A percentile compares a stretch with the other conserved stretches of the same genome.
Evolutionary conservation across 495 filamentous ascomycete species (phyloP).

Genomic region (Polyplosphaeria fusca): DNA sequence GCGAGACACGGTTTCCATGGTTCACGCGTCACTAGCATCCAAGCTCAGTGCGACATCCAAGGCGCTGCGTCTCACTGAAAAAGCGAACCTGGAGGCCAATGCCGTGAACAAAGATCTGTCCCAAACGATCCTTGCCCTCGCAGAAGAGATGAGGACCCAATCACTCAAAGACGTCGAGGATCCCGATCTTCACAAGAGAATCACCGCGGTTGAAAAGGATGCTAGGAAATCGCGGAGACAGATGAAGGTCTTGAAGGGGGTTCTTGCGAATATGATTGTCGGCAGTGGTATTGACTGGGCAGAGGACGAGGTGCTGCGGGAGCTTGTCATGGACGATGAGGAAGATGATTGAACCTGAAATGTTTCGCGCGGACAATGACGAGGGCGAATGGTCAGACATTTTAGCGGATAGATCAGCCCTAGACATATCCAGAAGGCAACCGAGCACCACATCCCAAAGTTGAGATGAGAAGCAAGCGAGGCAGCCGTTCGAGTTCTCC

Average conservation of each 20-base stretch:
- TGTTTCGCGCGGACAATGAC: too few relatives aligned
- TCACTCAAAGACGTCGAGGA: slow-evolving; percentile 50
- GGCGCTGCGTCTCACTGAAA: slow-evolving; percentile 53
- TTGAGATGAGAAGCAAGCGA: too few relatives aligned
- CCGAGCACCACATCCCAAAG: too few relatives aligned
- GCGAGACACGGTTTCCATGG: slow-evolving; percentile 62
- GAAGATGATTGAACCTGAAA: slow-evolving; percentile 47
- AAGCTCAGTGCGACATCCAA: slow-evolving; percentile 48
- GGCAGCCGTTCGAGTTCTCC: too few relatives aligned
- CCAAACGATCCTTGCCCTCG: slow-evolving; percentile 57
- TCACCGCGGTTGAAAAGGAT: slow-evolving; percentile 56
- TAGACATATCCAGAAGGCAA: too few relatives aligned
- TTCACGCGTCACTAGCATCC: slow-evolving; percentile 55
- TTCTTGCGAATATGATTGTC: slow-evolving; percentile 69
- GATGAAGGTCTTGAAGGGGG: slow-evolving; percentile 72
- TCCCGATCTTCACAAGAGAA: slow-evolving; percentile 49
- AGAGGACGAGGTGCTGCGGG: slow-evolving; percentile 62
- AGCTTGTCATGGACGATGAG: slow-evolving; percentile 72
- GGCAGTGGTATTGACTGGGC: slow-evolving; percentile 86
- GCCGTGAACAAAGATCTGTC: slow-evolving; percentile 62
- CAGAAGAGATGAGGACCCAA: slow-evolving; percentile 54
- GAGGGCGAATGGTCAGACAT: too few relatives aligned
- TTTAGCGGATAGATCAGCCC: too few relatives aligned
- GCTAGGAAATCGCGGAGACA: slow-evolving; percentile 55
- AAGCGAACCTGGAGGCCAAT: slow-evolving; percentile 53